These are phyloP conservation scores for Nicotiana undulata DNA, from an alignment of 257 asterid genomes.

Conservation along the genomic window DNA sequence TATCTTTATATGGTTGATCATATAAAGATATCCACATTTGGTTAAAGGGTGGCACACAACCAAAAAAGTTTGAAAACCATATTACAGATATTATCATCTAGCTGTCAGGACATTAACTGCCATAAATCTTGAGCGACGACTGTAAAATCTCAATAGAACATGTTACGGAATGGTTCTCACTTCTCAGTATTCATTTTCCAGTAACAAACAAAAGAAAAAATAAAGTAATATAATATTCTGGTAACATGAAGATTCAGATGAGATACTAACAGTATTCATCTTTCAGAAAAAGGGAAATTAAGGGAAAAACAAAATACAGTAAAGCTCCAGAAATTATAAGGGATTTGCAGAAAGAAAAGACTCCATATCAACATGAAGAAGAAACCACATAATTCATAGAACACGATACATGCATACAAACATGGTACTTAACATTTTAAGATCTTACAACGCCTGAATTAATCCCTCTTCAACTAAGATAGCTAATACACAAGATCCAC, in stretches of 20 bases:
- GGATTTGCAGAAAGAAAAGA: not conserved
- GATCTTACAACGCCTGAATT: not conserved
- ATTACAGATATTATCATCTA: not conserved
- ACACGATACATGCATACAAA: not conserved
- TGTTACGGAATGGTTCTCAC: not conserved
- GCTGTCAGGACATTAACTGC: not conserved
- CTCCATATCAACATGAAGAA: not conserved
- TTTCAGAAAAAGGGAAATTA: not conserved
- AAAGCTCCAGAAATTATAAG: not conserved
- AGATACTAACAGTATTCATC: not conserved
- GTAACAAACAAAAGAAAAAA: not conserved
- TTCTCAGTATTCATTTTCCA: not conserved
- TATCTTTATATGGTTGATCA: slow-evolving; percentile 2
- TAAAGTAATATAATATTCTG: not conserved
- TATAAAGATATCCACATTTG: not conserved
- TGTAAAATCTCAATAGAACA: not conserved
- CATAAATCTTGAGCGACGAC: not conserved
- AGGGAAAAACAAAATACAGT: not conserved
- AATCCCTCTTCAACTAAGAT: not conserved
- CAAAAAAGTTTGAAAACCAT: not conserved
- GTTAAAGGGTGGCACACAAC: not conserved
- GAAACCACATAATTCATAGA: not conserved
- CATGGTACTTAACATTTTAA: not conserved
- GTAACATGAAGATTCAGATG: not conserved
- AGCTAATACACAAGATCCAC: not conserved